These are phyloP conservation scores for Citrullus mucosospermus DNA, from an alignment of 306 rosid genomes.

Conservation along the genomic window DNA sequence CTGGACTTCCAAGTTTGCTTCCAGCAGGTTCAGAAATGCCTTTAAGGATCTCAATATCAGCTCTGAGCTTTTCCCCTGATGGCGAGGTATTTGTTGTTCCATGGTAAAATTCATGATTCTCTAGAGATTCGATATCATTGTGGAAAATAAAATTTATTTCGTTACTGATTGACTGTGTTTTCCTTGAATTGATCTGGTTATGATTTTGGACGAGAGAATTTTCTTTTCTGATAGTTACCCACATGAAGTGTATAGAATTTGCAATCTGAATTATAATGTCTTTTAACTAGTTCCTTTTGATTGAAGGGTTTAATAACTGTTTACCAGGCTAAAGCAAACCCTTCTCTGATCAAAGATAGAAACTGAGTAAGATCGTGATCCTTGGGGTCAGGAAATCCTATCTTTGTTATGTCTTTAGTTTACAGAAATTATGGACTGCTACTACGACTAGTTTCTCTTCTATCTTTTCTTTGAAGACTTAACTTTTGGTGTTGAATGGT, in stretches of 20 bases:
- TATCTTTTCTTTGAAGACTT: not conserved
- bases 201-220: not conserved
- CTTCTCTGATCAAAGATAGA: not conserved
- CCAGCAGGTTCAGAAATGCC: constrained; percentile 42
- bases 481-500: not conserved
- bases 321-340: not conserved
- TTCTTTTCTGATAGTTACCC: not conserved
- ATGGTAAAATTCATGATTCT: not conserved
- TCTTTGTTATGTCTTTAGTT: not conserved
- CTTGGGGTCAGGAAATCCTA: not conserved
- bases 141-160: not conserved
- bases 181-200: not conserved
- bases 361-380: not conserved
- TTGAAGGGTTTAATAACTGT: not conserved
- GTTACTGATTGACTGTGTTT: not conserved
- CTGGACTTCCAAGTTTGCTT: constrained; percentile 92
- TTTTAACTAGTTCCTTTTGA: not conserved
- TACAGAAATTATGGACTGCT: not conserved
- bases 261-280: not conserved
- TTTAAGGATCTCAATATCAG: constrained; percentile 65
- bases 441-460: not conserved
- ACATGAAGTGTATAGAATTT: not conserved
- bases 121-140: not conserved
- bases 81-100: constrained; percentile 64
- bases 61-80: constrained; percentile 91